Percentiles rank a stretch among this genome's conserved stretches.
These are phyloP conservation scores for Fraxinus pennsylvanica DNA, from an alignment of 257 asterid genomes.

Conservation along the genomic window DNA sequence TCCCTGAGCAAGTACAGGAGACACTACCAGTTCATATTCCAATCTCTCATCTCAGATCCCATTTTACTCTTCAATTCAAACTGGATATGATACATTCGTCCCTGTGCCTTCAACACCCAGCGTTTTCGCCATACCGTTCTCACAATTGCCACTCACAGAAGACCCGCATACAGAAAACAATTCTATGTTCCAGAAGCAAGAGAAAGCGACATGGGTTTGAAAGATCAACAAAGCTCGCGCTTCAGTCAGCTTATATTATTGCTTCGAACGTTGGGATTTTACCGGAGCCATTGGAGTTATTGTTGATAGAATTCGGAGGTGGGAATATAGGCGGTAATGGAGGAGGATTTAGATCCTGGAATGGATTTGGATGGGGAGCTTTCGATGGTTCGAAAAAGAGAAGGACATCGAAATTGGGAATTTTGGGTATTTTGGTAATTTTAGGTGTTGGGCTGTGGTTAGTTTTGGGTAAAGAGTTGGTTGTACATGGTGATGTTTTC, in stretches of 20 bases:
- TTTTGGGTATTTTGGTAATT: constrained; percentile 44
- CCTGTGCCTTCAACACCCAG: background rate
- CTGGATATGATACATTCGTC: constrained; percentile 1
- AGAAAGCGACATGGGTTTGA: constrained; percentile 37
- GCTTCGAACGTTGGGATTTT: constrained; percentile 64
- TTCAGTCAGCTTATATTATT: constrained; percentile 60
- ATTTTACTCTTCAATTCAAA: constrained; percentile 4
- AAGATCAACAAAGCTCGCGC: constrained; percentile 47
- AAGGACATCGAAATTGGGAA: constrained; percentile 35
- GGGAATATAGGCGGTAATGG: constrained; percentile 62
- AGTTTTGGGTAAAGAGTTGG: constrained; percentile 42
- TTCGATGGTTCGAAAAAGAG: constrained; percentile 61
- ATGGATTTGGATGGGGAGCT: constrained; percentile 48
- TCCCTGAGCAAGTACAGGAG: constrained; percentile 25
- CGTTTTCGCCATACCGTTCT: constrained; percentile 3
- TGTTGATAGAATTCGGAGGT: constrained; percentile 57
- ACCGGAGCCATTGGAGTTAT: constrained; percentile 63
- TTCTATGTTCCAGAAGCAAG: constrained; percentile 49
- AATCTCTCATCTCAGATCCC: constrained; percentile 26
- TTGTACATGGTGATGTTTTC: constrained; percentile 32
- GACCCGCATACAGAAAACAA: constrained; percentile 30
- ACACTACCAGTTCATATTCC: background rate
- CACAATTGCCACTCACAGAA: background rate
- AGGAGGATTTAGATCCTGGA: constrained; percentile 46
- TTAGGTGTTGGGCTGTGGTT: constrained; percentile 48